These are phyloP conservation scores for Penicillium sp. DNA, from an alignment of 2,329 filamentous ascomycete genomes.

Conservation along the genomic window DNA sequence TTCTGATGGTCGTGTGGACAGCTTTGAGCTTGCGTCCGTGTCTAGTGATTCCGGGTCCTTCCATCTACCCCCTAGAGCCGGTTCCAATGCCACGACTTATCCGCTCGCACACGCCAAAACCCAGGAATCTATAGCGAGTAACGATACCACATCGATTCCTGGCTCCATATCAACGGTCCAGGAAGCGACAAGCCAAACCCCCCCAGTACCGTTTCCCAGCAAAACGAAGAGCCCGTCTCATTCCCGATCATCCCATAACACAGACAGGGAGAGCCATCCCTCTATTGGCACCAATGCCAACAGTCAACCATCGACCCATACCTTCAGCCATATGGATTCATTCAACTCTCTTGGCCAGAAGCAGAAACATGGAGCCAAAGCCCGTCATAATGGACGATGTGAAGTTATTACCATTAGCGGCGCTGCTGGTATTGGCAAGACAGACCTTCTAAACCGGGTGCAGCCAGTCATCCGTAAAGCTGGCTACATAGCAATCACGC, in stretches of 20 bases:
- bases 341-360: constrained; percentile 30
- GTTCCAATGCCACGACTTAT: constrained; percentile 35
- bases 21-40: constrained; percentile 50
- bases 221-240: constrained; percentile 40
- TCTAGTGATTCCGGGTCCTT: constrained; percentile 56
- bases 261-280: constrained; percentile 40
- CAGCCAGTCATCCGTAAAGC: constrained; percentile 56
- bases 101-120: constrained; percentile 31
- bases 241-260: constrained; percentile 36
- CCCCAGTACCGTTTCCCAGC: constrained; percentile 11
- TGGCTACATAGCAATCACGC: constrained; percentile 60
- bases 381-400: constrained; percentile 55
- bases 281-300: constrained; percentile 32
- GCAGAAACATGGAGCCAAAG: constrained; percentile 47
- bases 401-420: constrained; percentile 60
- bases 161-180: constrained; percentile 13
- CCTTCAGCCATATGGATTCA: constrained; percentile 33
- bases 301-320: constrained; percentile 34
- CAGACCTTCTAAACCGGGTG: constrained; percentile 57
- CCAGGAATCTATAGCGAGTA: constrained; percentile 37
- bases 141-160: constrained; percentile 35
- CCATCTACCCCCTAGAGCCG: constrained; percentile 38
- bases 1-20: constrained; percentile 51
- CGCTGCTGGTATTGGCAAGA: constrained; percentile 59
- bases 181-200: constrained; percentile 11